Evolutionary conservation across 2,329 filamentous ascomycete genomes (phyloP).

Genomic region (Trichocomaceae sp.): DNA sequence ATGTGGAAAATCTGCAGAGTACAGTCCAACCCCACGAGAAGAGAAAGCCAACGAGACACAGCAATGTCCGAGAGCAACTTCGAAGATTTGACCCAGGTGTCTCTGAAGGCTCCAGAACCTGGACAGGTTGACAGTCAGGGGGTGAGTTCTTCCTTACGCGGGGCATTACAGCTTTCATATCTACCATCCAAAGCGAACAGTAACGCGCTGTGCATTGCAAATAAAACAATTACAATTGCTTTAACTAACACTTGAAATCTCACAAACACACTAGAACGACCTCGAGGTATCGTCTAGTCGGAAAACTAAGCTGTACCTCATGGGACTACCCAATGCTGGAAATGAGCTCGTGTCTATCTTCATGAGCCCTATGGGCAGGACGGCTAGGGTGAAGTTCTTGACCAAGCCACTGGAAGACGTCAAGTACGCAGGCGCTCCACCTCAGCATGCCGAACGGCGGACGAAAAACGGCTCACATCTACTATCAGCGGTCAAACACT

Average conservation of each 20-base stretch:
- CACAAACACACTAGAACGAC: conserved; percentile 24
- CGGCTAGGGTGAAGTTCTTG: neutral
- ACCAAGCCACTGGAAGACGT: neutral
- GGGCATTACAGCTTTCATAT: neutral
- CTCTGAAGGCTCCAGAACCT: neutral
- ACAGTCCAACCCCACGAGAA: neutral
- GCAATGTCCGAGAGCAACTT: neutral
- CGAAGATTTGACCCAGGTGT: neutral
- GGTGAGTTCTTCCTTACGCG: neutral
- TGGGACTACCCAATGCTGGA: conserved; percentile 22
- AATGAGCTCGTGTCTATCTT: conserved; percentile 12
- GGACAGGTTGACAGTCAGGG: neutral
- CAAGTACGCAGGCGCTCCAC: neutral
- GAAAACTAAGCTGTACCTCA: conserved; percentile 29
- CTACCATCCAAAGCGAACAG: neutral
- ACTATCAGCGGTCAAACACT: conserved; percentile 25
- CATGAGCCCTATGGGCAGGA: neutral
- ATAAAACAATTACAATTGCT: neutral
- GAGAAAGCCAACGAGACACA: neutral
- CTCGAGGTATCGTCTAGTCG: conserved; percentile 23
- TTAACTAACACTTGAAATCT: conserved; percentile 11
- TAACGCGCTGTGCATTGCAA: neutral
- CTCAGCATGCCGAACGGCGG: conserved; percentile 1
- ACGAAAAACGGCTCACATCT: conserved; percentile 27
- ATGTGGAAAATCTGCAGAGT: neutral